These are phyloP conservation scores for Neurospora discreta DNA, from an alignment of 495 filamentous ascomycete species.

Conservation along the genomic window DNA sequence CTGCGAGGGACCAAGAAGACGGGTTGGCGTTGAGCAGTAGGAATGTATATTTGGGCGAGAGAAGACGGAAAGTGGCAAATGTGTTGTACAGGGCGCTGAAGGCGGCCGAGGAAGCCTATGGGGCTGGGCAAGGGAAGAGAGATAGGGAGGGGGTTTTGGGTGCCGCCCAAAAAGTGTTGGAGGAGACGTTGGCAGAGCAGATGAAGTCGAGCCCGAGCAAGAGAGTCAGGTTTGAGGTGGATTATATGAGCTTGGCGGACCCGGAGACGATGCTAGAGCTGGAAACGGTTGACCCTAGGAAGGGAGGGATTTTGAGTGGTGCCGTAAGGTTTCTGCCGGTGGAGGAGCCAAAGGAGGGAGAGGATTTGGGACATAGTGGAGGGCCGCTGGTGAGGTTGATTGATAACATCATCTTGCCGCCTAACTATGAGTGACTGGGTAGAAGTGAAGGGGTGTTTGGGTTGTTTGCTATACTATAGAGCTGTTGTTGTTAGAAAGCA, in stretches of 20 bases:
- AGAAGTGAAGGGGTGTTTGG: not conserved
- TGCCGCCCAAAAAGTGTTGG: constrained; percentile 46
- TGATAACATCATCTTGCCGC: constrained; percentile 77
- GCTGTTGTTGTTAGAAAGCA: not conserved
- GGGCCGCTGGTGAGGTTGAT: constrained; percentile 72
- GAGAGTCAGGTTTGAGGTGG: constrained; percentile 66
- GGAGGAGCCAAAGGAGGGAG: constrained; percentile 51
- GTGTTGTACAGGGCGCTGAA: constrained; percentile 57
- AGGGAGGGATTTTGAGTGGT: constrained; percentile 76
- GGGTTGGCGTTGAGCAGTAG: constrained; percentile 89
- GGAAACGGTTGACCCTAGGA: constrained; percentile 45
- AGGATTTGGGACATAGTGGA: constrained; percentile 61
- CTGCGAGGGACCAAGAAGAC: constrained; percentile 56
- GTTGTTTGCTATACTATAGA: not conserved
- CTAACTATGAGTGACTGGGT: constrained; percentile 4
- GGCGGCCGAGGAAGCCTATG: constrained; percentile 59
- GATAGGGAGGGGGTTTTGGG: constrained; percentile 54
- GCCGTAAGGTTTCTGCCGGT: constrained; percentile 84
- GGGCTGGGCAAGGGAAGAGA: constrained; percentile 32
- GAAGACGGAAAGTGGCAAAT: constrained; percentile 59
- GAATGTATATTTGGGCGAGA: constrained; percentile 81
- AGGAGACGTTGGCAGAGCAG: constrained; percentile 47
- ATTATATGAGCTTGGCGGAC: constrained; percentile 85
- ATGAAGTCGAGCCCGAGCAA: constrained; percentile 45
- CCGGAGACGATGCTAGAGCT: constrained; percentile 71